Conservation (phyloP, 495 filamentous ascomycete species). For the Lasiosphaeriaceae sp. region DNA sequence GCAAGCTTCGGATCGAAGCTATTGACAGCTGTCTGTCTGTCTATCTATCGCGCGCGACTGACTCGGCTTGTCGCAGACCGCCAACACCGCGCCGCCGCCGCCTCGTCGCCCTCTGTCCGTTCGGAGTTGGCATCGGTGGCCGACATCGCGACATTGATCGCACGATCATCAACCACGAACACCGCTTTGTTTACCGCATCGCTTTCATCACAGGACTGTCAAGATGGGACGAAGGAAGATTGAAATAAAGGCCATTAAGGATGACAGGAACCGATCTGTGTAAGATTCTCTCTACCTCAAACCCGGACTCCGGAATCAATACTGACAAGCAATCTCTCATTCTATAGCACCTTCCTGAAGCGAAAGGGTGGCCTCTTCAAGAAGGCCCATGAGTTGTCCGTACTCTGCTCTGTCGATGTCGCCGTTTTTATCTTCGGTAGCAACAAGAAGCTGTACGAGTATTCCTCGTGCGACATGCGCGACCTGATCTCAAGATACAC, state of each 20-base stretch:
- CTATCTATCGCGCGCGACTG: neutral
- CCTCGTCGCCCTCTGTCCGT: slow-evolving; percentile 1
- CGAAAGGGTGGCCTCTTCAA: slow-evolving; percentile 98
- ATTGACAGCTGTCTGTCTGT: neutral
- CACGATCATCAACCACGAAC: neutral
- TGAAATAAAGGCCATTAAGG: slow-evolving; percentile 99
- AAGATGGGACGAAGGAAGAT: slow-evolving; percentile 74
- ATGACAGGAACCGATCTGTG: slow-evolving; percentile 98
- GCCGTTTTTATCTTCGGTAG: slow-evolving; percentile 97
- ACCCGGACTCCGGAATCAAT: slow-evolving; percentile 15
- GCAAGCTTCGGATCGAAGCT: neutral
- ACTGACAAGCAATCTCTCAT: slow-evolving; percentile 47
- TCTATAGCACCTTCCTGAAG: slow-evolving; percentile 86
- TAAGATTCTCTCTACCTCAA: slow-evolving; percentile 50
- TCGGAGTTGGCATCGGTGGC: slow-evolving; percentile 7
- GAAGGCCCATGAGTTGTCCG: slow-evolving; percentile 97
- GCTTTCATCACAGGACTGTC: slow-evolving; percentile 15
- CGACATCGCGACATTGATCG: slow-evolving; percentile 4
- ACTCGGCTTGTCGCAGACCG: neutral
- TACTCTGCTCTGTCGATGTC: slow-evolving; percentile 96
- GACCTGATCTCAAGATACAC: slow-evolving; percentile 82
- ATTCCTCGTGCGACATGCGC: slow-evolving; percentile 89
- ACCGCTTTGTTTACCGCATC: neutral
- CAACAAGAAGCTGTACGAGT: slow-evolving; percentile 98
- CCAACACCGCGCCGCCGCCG: neutral